Conservation (phyloP, 176 grass and related monocot genomes). For the Carex myosuroides region DNA sequence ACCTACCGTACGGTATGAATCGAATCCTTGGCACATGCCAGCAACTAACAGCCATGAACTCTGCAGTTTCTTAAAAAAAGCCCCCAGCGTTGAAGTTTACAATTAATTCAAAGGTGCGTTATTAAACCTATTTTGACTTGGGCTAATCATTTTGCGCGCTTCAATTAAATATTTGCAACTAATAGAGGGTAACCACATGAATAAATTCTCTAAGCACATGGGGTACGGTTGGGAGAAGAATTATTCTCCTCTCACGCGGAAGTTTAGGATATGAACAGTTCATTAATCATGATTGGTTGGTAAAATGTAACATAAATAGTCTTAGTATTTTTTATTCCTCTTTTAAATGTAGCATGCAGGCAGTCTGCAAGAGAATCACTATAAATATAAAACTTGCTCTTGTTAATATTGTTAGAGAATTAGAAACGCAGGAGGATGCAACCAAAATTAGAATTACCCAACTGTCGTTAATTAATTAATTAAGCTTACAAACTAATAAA, state of each 20-base stretch:
- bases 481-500: not conserved
- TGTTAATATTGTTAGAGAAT: not conserved
- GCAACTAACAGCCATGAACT: conserved; percentile 26
- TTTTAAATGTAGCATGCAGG: not conserved
- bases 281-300: not conserved
- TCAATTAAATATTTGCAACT: not conserved
- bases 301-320: not conserved
- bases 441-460: not conserved
- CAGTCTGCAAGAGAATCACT: not conserved
- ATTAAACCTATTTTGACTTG: conserved; percentile 12
- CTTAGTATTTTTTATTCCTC: not conserved
- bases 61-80: not conserved
- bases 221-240: conserved; percentile 8
- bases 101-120: conserved; percentile 6
- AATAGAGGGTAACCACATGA: conserved; percentile 19
- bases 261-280: conserved; percentile 11
- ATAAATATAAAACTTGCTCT: not conserved
- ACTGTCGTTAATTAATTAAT: not conserved
- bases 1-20: conserved; percentile 22
- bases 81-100: not conserved
- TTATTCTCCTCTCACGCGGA: not conserved
- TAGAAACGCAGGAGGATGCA: not conserved
- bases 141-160: conserved; percentile 24
- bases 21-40: conserved; percentile 13
- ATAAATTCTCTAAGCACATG: conserved; percentile 22